Evolutionary conservation across 768 basidiomycete species (phyloP).

Genomic region (Cystofilobasidium capitatum): DNA sequence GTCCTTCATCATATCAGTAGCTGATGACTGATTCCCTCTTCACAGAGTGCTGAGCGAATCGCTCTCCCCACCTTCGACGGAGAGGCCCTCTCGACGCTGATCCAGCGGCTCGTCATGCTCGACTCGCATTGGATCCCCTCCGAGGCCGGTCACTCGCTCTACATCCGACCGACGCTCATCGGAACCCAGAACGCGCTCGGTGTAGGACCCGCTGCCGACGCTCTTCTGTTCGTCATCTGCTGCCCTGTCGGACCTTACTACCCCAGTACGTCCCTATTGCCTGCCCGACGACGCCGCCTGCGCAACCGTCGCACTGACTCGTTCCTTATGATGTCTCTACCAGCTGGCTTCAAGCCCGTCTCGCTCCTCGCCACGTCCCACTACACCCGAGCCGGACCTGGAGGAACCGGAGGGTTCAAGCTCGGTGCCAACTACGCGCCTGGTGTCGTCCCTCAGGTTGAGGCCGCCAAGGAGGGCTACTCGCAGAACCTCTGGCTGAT

Average conservation of each 20-base stretch:
- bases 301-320: not conserved
- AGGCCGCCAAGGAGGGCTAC: constrained; percentile 59
- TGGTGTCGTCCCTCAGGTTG: constrained; percentile 63
- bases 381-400: constrained; percentile 72
- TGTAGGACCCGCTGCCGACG: constrained; percentile 65
- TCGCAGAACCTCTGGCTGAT: constrained; percentile 70
- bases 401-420: constrained; percentile 86
- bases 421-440: constrained; percentile 57
- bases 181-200: constrained; percentile 56
- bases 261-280: constrained; percentile 9
- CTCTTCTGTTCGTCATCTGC: constrained; percentile 74
- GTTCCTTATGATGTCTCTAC: not conserved
- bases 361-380: constrained; percentile 77
- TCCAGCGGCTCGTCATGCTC: constrained; percentile 72
- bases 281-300: not conserved
- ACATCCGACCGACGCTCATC: constrained; percentile 61
- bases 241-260: constrained; percentile 73
- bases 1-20: not conserved
- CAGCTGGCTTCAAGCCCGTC: constrained; percentile 76
- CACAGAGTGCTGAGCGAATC: constrained; percentile 23
- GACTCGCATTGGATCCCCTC: constrained; percentile 88
- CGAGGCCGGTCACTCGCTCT: constrained; percentile 78
- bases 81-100: constrained; percentile 60
- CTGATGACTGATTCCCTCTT: not conserved
- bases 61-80: constrained; percentile 58